Base-by-base conservation (phyloP, 2,329 filamentous ascomycete species). In the Curvularia sp. region DNA sequence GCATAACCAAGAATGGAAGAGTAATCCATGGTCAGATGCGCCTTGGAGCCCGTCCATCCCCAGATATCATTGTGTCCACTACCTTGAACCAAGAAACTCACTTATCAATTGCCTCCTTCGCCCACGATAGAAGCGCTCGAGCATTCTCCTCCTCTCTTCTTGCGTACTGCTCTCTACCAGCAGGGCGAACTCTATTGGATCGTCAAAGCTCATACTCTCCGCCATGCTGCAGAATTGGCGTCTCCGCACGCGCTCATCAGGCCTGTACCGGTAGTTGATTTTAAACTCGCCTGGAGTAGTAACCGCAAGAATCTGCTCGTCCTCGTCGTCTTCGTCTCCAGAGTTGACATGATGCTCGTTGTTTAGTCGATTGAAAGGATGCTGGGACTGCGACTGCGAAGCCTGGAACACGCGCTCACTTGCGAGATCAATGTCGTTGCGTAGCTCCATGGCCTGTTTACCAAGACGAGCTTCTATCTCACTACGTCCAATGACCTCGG, bases 201-300 rank as follows among this genome's bases (percentile, higher is more conserved):
- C 89, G 1, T 83, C 80, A 72, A 92, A 96, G 0, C 91, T 92
- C 74, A 92, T 91, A 53, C 86, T 86, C 68, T 83, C 84, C 1
- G 93, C 92, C 91, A 98, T 97, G 25, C 88, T 90, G 77, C 93
- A 96, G 70, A 99, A 96, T 70, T 98, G 93, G 18, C 94, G 84
- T 51, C 84, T 83, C 77, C 87, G 86, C 8, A 97, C 90, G 8
- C 89, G 86, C 51, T 84, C 81, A 0, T 91, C 89, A 0, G 94
- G 94, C 38, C 89, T 86, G 71, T 91, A 96, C 18, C 80, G 79
- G 72, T 86, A 87, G 55, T 73, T 82, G 18, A 85, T 74, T 23
- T 76, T 81, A 49, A 80, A 76, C 21, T 80, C 76, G 32, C 60
- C 63, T 55, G 57, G 62, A 15, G 47, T 60, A 7, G 49, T 55